Base-by-base conservation (phyloP, 176 grass and related monocot species). In the Cenchrus americanus region DNA sequence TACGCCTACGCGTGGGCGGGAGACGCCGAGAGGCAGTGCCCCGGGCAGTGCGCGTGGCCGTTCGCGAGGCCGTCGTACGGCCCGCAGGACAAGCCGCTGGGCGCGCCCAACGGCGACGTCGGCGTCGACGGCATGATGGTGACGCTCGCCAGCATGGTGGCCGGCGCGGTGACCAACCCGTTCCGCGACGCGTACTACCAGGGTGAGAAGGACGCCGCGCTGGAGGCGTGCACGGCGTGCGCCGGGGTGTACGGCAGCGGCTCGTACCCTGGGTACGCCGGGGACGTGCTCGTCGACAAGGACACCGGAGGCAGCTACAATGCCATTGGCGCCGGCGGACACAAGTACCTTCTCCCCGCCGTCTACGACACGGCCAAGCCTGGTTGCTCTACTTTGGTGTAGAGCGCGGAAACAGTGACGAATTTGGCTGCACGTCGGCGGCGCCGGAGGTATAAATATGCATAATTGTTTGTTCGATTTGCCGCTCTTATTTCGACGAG, bases 41-140 rank as follows among this genome's bases (percentile, higher is more conserved):
- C 91, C 8, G 91, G 85, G 8, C 88, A 86, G 43, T 94, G 91
- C 59, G 85, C 91, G 65, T 94, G 88, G 91, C 88, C 91, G 19
- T 93, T 93, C 77, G 80, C 83, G 49, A 78, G 43, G 73, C 88
- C 91, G 2, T 1, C 61, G 4, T 94, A 94, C 59, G 91, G 88
- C 1, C 85, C 88, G 7, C 83, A 90, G 61, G 59, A 75, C 46
- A 69, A 76, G 53, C 73, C 53, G 10, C 67, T 89, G 2, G 44
- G 48, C 14, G 57, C 92, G 19, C 92, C 92, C 19, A 94, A 80
- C 47, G 92, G 83, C 41, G 86, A 93, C 69, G 79, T 91, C 12
- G 88, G 92, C 18, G 8, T 68, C 1, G 88, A 94, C 41, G 92
- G 88, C 41, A 77, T 91, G 73, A 58, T 94, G 34, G 74, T 84